These are phyloP conservation scores for Aspergillus vadensis DNA, from an alignment of 2,329 filamentous ascomycete genomes.

Conservation along the genomic window DNA sequence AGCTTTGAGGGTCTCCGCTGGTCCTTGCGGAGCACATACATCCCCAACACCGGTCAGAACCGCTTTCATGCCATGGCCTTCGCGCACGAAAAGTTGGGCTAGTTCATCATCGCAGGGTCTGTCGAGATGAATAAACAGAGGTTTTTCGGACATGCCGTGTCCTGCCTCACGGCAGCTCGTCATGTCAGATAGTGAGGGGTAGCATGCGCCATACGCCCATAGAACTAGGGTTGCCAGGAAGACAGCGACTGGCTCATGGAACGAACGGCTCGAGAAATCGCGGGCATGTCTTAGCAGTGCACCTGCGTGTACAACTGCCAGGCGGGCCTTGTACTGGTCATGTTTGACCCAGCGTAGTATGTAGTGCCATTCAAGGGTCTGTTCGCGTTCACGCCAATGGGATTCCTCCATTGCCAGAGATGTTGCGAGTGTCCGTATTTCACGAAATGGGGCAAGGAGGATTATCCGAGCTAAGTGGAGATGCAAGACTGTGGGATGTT, in stretches of 20 bases:
- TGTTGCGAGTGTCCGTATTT: slow-evolving; percentile 49
- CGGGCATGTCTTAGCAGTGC: slow-evolving; percentile 56
- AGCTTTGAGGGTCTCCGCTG: slow-evolving; percentile 41
- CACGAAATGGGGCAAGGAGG: slow-evolving; percentile 52
- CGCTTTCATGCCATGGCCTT: slow-evolving; percentile 53
- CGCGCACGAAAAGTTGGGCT: slow-evolving; percentile 57
- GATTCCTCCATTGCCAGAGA: slow-evolving; percentile 37
- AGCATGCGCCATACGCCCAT: slow-evolving; percentile 51
- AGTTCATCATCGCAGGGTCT: slow-evolving; percentile 60
- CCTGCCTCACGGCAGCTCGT: slow-evolving; percentile 13
- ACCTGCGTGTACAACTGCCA: slow-evolving; percentile 58
- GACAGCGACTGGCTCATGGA: slow-evolving; percentile 50
- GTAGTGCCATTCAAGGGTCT: slow-evolving; percentile 41
- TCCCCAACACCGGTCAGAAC: slow-evolving; percentile 58
- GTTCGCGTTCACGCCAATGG: slow-evolving; percentile 32
- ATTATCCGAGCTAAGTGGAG: slow-evolving; percentile 58
- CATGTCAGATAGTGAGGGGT: slow-evolving; percentile 34
- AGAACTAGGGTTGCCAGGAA: slow-evolving; percentile 51
- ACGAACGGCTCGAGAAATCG: slow-evolving; percentile 51
- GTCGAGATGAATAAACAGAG: slow-evolving; percentile 56
- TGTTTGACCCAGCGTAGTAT: slow-evolving; percentile 53
- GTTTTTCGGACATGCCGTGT: slow-evolving; percentile 30
- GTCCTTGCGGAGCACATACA: slow-evolving; percentile 44
- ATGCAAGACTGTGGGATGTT: slow-evolving; percentile 59
- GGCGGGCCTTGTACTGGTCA: slow-evolving; percentile 59